Percentiles rank a stretch among this genome's conserved stretches.
Conservation (phyloP, 169 alveolate genomes). For the Plasmodium chabaudi region DNA sequence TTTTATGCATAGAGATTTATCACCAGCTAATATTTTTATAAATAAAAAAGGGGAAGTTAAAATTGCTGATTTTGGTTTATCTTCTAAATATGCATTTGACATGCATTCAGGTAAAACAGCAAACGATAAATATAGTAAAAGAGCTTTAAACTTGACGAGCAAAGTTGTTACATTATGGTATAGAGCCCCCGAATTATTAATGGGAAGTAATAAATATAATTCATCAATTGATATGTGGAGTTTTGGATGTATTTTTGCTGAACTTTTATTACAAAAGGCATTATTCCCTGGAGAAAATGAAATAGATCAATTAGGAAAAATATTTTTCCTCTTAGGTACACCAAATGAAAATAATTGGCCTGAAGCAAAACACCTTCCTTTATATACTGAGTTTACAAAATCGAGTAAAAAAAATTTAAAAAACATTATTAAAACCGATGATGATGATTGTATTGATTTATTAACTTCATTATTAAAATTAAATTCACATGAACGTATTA, state of each 20-base stretch:
- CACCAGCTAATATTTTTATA: conserved; percentile 90
- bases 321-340: conserved; percentile 88
- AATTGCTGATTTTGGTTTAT: conserved; percentile 93
- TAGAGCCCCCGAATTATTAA: conserved; percentile 96
- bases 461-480: conserved; percentile 79
- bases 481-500: conserved; percentile 87
- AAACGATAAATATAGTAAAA: conserved; percentile 77
- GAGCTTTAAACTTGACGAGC: conserved; percentile 88
- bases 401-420: conserved; percentile 77
- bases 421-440: conserved; percentile 61
- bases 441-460: conserved; percentile 78
- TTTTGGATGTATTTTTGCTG: conserved; percentile 95
- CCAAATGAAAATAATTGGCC: conserved; percentile 93
- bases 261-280: conserved; percentile 89
- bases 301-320: conserved; percentile 89
- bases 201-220: conserved; percentile 92
- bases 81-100: conserved; percentile 84
- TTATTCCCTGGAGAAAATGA: conserved; percentile 92
- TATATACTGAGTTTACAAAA: conserved; percentile 81
- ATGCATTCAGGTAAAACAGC: conserved; percentile 76
- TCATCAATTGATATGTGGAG: conserved; percentile 96
- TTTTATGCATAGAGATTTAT: conserved; percentile 89
- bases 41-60: conserved; percentile 87
- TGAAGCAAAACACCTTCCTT: conserved; percentile 84
- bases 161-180: conserved; percentile 95